phyloP scores from a whole-genome alignment of 1,284 basidiomycete genomes.

The Chiua sp. region DNA sequence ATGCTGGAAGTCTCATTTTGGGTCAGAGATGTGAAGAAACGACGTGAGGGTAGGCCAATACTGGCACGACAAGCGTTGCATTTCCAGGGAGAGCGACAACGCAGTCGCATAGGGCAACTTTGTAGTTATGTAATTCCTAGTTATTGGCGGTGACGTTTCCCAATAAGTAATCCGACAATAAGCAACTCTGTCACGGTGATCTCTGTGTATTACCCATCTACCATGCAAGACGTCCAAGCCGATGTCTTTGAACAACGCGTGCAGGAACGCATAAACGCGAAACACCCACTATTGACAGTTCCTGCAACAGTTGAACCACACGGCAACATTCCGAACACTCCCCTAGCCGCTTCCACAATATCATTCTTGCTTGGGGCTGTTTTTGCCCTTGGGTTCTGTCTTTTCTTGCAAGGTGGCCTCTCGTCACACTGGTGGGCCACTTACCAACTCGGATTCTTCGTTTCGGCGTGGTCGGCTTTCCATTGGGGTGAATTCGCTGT shows the following conservation, averaged over 20 bases:
- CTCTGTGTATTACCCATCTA: background rate
- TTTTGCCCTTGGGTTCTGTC: slow-evolving; percentile 60
- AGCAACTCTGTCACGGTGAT: background rate
- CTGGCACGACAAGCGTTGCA: slow-evolving; percentile 14
- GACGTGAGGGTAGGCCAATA: slow-evolving; percentile 7
- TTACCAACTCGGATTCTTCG: slow-evolving; percentile 82
- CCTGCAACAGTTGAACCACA: slow-evolving; percentile 51
- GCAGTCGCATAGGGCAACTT: too few relatives aligned
- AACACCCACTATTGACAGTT: slow-evolving; percentile 58
- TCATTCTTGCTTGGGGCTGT: slow-evolving; percentile 75
- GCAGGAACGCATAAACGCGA: slow-evolving; percentile 42
- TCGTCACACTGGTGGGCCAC: slow-evolving; percentile 65
- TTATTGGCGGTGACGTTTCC: too few relatives aligned
- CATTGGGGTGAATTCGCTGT: slow-evolving; percentile 96
- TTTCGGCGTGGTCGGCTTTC: slow-evolving; percentile 83
- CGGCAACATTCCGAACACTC: slow-evolving; percentile 84
- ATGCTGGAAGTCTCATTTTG: slow-evolving; percentile 44
- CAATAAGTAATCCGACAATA: too few relatives aligned
- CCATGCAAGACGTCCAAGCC: slow-evolving; percentile 25
- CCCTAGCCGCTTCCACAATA: slow-evolving; percentile 72
- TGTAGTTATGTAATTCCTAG: too few relatives aligned
- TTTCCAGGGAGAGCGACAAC: slow-evolving; percentile 12
- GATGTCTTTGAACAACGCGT: slow-evolving; percentile 55
- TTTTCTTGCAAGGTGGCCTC: slow-evolving; percentile 54
- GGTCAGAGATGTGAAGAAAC: slow-evolving; percentile 24